Percentiles rank a stretch among this genome's conserved stretches.
Evolutionary conservation across 2,329 filamentous ascomycete genomes (phyloP).

Genomic region (Intubia oerlemansii): DNA sequence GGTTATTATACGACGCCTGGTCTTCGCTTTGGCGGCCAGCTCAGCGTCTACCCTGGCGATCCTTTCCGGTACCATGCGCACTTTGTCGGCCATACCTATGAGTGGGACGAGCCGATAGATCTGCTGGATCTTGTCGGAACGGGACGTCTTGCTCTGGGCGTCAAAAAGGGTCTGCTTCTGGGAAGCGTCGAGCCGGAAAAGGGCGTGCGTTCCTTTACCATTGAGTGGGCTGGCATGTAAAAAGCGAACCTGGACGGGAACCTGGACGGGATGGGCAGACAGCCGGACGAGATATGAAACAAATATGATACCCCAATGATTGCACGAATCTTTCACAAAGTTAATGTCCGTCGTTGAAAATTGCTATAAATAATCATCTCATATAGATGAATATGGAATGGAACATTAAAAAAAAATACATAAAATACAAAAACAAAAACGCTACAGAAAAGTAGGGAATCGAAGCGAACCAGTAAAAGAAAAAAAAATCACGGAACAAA

Average conservation of each 20-base stretch:
- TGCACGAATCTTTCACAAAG: no score
- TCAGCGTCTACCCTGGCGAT: conserved; percentile 88
- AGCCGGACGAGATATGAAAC: no score
- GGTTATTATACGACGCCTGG: conserved; percentile 84
- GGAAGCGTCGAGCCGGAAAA: conserved; percentile 31
- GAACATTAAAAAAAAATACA: background rate
- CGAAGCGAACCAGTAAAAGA: background rate
- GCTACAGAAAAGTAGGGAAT: no score
- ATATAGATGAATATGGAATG: background rate
- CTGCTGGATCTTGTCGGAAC: conserved; percentile 71
- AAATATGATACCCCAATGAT: no score
- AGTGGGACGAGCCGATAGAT: conserved; percentile 74
- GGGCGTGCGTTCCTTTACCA: conserved; percentile 57
- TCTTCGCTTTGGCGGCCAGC: conserved; percentile 82
- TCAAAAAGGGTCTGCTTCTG: conserved; percentile 87
- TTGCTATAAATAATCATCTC: no score
- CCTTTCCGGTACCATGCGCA: conserved; percentile 89
- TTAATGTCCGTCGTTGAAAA: no score
- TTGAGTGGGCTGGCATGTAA: conserved; percentile 88
- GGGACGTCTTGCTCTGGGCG: conserved; percentile 73
- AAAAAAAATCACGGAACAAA: conserved; percentile 47
- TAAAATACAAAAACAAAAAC: background rate
- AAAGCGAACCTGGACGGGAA: no score
- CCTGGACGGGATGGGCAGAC: no score
- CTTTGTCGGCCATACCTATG: conserved; percentile 65